Conservation (phyloP, 371 early-diverging fungal species). For the Lichtheimia ramosa region DNA sequence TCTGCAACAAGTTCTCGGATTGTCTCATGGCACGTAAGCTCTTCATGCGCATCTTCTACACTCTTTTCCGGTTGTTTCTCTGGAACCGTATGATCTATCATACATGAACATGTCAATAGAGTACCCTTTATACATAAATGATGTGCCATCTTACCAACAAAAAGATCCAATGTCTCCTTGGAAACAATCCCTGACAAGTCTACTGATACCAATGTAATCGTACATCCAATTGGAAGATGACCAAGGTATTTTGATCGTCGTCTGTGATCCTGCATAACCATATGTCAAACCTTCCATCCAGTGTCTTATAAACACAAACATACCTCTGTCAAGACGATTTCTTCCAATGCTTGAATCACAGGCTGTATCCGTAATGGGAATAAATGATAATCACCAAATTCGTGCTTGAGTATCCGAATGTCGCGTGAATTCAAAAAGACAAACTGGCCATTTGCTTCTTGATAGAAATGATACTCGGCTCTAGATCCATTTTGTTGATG, state of each 20-base stretch:
- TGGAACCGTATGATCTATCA: neutral
- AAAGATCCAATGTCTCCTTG: constrained; percentile 32
- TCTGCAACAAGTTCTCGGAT: neutral
- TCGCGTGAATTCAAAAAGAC: constrained; percentile 83
- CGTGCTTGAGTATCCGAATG: constrained; percentile 70
- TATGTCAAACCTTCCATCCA: too few species aligned
- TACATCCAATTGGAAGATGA: constrained; percentile 81
- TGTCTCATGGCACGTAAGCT: neutral
- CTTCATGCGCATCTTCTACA: neutral
- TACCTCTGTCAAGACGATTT: constrained; percentile 61
- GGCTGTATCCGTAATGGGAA: constrained; percentile 36
- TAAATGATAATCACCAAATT: constrained; percentile 54
- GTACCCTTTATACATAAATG: constrained; percentile 33
- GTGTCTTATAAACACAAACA: constrained; percentile 16
- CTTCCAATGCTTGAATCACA: constrained; percentile 28
- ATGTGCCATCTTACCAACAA: neutral
- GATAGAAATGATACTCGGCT: constrained; percentile 65
- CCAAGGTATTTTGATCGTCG: constrained; percentile 68
- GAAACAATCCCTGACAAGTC: constrained; percentile 64
- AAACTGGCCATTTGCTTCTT: constrained; percentile 79
- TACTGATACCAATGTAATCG: constrained; percentile 75
- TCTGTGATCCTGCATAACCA: neutral
- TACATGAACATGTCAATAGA: neutral
- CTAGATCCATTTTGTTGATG: neutral
- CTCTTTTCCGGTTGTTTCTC: neutral